Conservation (phyloP, 140 eudicot genomes). For the Flaveria floridana region DNA sequence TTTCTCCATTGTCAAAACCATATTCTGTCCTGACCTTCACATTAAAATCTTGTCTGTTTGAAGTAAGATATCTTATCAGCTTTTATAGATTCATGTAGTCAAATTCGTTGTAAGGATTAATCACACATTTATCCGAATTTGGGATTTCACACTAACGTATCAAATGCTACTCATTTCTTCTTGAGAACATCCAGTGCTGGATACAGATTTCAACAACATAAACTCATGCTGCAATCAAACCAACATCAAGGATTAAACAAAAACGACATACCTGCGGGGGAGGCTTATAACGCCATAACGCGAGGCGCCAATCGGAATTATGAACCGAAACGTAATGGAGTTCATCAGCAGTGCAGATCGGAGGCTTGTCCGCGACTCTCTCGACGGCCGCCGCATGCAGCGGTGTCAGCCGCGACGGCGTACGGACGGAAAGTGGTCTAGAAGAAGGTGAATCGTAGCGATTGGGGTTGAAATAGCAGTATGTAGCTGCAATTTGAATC, state of each 20-base stretch:
- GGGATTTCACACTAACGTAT: neutral
- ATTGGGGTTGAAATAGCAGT: slow-evolving; percentile 37
- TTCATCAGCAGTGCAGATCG: slow-evolving; percentile 76
- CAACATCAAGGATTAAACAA: neutral
- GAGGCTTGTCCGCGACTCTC: slow-evolving; percentile 44
- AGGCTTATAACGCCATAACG: slow-evolving; percentile 84
- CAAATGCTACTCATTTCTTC: neutral
- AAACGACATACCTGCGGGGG: slow-evolving; percentile 43
- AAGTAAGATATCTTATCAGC: neutral
- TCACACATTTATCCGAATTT: neutral
- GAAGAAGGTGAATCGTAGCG: slow-evolving; percentile 30
- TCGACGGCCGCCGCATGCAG: slow-evolving; percentile 31
- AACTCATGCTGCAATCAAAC: neutral
- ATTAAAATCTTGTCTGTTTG: neutral
- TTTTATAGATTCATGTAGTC: neutral
- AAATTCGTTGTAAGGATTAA: neutral
- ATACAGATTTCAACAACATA: neutral
- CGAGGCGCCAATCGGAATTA: slow-evolving; percentile 71
- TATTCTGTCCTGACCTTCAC: too few species aligned
- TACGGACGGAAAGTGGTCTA: slow-evolving; percentile 29
- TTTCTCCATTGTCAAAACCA: neutral
- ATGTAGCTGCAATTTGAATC: slow-evolving; percentile 49
- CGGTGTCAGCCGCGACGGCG: slow-evolving; percentile 27
- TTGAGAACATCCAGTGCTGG: slow-evolving; percentile 12
- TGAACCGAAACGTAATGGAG: slow-evolving; percentile 67